phyloP scores from a whole-genome alignment of 2,329 filamentous ascomycete species.

The Cladosporium sp. region DNA sequence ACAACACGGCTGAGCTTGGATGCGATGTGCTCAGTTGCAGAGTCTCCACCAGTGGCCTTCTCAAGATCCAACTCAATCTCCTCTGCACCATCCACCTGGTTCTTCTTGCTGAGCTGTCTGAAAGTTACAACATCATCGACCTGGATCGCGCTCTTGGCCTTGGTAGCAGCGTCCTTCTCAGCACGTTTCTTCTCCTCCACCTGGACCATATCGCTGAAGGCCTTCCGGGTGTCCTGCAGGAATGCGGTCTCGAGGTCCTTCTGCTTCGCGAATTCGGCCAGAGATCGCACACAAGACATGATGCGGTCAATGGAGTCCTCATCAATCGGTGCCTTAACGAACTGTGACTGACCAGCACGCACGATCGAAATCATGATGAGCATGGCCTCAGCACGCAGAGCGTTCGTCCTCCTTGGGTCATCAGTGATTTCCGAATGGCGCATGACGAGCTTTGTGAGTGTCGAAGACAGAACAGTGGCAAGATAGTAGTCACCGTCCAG shows the following conservation, averaged over 20 bases:
- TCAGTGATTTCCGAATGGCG: constrained; percentile 90
- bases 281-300: constrained; percentile 92
- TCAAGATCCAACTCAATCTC: constrained; percentile 88
- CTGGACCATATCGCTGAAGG: constrained; percentile 95
- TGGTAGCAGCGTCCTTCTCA: constrained; percentile 89
- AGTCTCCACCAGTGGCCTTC: constrained; percentile 89
- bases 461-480: constrained; percentile 90
- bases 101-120: constrained; percentile 90
- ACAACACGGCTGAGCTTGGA: constrained; percentile 96
- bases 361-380: constrained; percentile 99
- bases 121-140: constrained; percentile 94
- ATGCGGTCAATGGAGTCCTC: constrained; percentile 98
- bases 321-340: constrained; percentile 95
- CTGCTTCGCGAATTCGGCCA: constrained; percentile 85
- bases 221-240: constrained; percentile 90
- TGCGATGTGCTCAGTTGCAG: constrained; percentile 77
- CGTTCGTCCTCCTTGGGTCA: constrained; percentile 84
- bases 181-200: constrained; percentile 96
- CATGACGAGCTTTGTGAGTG: constrained; percentile 96
- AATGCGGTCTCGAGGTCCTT: constrained; percentile 92
- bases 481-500: constrained; percentile 97
- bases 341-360: constrained; percentile 96
- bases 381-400: constrained; percentile 94
- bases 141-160: constrained; percentile 90
- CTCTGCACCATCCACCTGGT: constrained; percentile 75